Evolutionary conservation across 768 basidiomycete genomes (phyloP).

Genomic region (Mycena kentingensis): DNA sequence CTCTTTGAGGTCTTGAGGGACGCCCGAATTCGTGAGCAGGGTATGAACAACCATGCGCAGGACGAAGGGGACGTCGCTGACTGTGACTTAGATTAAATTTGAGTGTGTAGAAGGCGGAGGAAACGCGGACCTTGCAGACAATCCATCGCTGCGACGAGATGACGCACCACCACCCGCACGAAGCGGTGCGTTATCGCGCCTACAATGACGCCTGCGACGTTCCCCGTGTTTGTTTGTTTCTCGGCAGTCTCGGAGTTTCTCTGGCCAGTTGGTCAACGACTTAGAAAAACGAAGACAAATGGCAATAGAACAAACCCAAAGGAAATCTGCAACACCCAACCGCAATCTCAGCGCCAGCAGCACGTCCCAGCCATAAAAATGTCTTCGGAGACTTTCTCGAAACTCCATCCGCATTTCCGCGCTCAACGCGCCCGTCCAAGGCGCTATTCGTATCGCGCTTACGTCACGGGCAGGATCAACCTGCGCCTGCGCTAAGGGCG

Average conservation of each 20-base stretch:
- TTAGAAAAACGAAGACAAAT: neutral
- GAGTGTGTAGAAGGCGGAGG: neutral
- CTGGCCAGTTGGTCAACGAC: conserved; percentile 28
- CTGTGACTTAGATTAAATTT: conserved; percentile 36
- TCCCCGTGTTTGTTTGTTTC: conserved; percentile 49
- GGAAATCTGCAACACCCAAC: conserved; percentile 53
- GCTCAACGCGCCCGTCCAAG: conserved; percentile 33
- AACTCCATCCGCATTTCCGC: conserved; percentile 47
- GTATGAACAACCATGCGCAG: conserved; percentile 63
- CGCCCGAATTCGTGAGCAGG: conserved; percentile 46
- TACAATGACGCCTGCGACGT: conserved; percentile 53
- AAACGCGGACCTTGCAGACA: conserved; percentile 46
- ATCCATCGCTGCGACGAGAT: conserved; percentile 49
- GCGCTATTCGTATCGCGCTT: conserved; percentile 31
- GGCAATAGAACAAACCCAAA: conserved; percentile 40
- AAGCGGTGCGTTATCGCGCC: conserved; percentile 54
- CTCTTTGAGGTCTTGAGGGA: conserved; percentile 37
- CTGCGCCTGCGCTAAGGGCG: too few species aligned
- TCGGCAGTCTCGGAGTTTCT: conserved; percentile 49
- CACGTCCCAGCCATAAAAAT: conserved; percentile 65
- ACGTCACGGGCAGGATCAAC: conserved; percentile 40
- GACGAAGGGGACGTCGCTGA: conserved; percentile 64
- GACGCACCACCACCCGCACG: conserved; percentile 57
- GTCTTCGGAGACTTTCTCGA: conserved; percentile 49
- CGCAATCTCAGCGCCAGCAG: conserved; percentile 57